phyloP scores from a whole-genome alignment of 352 stramenopile species.

The Phytophthora nicotianae region DNA sequence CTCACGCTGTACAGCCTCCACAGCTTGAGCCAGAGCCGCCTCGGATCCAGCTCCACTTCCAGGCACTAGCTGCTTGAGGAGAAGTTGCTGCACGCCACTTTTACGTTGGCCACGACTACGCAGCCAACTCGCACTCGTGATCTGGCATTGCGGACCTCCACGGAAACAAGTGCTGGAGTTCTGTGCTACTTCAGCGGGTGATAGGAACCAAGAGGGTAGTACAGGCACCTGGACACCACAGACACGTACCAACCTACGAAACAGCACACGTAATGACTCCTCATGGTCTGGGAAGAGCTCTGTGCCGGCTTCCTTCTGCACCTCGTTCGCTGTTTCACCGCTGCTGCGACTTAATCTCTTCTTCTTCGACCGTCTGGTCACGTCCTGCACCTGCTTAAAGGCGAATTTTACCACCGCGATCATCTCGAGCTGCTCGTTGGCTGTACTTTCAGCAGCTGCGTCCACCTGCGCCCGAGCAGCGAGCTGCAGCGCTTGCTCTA shows the following conservation, averaged over 20 bases:
- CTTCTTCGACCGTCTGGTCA: slow-evolving; percentile 24
- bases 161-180: slow-evolving; percentile 28
- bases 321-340: slow-evolving; percentile 1
- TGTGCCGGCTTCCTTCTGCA: slow-evolving; percentile 16
- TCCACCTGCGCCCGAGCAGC: slow-evolving; percentile 35
- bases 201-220: slow-evolving; percentile 59
- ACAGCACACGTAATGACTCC: slow-evolving; percentile 50
- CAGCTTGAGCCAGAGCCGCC: slow-evolving; percentile 9
- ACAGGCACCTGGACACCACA: slow-evolving; percentile 50
- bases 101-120: slow-evolving; percentile 30
- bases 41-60: slow-evolving; percentile 15
- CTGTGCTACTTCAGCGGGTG: slow-evolving; percentile 41
- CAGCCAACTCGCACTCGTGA: slow-evolving; percentile 40
- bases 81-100: slow-evolving; percentile 33
- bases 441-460: slow-evolving; percentile 18
- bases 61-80: slow-evolving; percentile 53
- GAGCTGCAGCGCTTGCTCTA: slow-evolving; percentile 52
- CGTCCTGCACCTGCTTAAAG: slow-evolving; percentile 41
- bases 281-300: slow-evolving; percentile 44
- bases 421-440: slow-evolving; percentile 41
- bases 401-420: slow-evolving; percentile 64
- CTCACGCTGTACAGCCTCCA: slow-evolving; percentile 45
- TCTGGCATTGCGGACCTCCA: slow-evolving; percentile 32
- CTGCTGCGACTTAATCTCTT: slow-evolving; percentile 24
- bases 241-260: slow-evolving; percentile 52